Percentiles rank a stretch among this genome's conserved stretches.
Conservation (phyloP, 164 flowering plant species). For the Magnolia kwangsiensis region DNA sequence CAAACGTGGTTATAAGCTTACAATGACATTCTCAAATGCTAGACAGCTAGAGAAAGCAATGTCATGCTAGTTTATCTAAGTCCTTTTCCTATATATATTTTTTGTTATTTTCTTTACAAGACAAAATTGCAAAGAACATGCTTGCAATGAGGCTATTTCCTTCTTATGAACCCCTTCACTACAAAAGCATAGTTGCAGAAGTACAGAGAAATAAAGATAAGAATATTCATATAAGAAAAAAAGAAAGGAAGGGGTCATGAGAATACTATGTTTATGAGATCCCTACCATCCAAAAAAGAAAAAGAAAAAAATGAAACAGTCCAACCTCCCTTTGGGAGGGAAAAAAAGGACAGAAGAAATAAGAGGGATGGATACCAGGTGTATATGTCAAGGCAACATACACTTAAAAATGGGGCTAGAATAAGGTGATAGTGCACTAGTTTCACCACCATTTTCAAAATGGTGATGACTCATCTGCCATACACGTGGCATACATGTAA, state of each 20-base stretch:
- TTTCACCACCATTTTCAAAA: background rate
- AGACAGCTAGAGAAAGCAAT: background rate
- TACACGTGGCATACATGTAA: background rate
- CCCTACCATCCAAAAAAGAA: background rate
- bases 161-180: background rate
- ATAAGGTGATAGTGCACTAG: background rate
- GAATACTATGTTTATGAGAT: constrained; percentile 8
- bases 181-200: background rate
- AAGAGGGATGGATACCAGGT: background rate
- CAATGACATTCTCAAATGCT: too few relatives aligned
- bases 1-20: too few relatives aligned
- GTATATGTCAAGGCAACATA: background rate
- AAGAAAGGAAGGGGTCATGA: background rate
- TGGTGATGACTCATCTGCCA: background rate
- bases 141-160: background rate
- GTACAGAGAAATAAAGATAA: background rate
- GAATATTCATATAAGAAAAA: background rate
- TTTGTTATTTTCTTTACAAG: background rate
- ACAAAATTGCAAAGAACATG: background rate
- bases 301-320: background rate
- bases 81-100: background rate
- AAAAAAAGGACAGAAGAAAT: background rate
- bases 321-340: constrained; percentile 6
- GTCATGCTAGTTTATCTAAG: background rate
- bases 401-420: background rate